These are phyloP conservation scores for Striga hermonthica DNA, from an alignment of 305 asterid species.

Conservation along the genomic window DNA sequence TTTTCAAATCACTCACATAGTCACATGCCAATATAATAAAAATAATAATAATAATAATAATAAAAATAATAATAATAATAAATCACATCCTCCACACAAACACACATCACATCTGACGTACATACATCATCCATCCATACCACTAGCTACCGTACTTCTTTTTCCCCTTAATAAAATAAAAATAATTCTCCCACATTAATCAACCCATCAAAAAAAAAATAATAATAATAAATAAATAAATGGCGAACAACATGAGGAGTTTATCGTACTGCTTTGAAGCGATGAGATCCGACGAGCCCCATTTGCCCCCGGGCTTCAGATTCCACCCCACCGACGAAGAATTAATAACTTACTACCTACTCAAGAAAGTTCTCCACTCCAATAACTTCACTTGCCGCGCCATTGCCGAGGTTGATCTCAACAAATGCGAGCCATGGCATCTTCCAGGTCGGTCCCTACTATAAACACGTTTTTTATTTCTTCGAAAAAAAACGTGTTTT, in stretches of 20 bases:
- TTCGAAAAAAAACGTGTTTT: background rate
- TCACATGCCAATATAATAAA: too few species aligned
- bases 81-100: too few species aligned
- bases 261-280: background rate
- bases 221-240: background rate
- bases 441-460: constrained; percentile 62
- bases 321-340: constrained; percentile 93
- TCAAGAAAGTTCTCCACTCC: constrained; percentile 62
- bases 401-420: constrained; percentile 77
- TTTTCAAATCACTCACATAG: too few species aligned
- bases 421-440: constrained; percentile 91
- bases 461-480: background rate
- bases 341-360: constrained; percentile 66
- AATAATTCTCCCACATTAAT: background rate
- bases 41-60: too few species aligned
- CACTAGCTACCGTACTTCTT: too few species aligned
- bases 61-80: too few species aligned
- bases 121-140: too few species aligned
- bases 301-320: constrained; percentile 71
- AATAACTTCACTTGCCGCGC: constrained; percentile 61
- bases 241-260: background rate
- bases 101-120: too few species aligned
- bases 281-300: background rate
- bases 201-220: background rate
- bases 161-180: too few species aligned